Evolutionary conservation across 2,329 filamentous ascomycete species (phyloP), one percentile per base, ranked within the genome.

Genomic region (Leptoxyphium fumago): DNA sequence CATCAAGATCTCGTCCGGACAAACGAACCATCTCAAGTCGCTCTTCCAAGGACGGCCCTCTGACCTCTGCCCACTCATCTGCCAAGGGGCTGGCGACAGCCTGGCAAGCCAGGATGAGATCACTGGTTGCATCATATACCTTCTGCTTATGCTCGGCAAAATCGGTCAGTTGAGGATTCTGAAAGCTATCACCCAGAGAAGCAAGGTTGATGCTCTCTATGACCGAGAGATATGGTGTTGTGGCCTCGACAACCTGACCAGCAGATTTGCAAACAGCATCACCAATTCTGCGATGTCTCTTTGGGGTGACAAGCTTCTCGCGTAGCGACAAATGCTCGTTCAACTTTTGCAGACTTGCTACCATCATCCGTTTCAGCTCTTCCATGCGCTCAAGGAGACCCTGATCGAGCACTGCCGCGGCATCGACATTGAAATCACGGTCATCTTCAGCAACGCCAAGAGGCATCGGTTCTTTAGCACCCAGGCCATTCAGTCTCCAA

Each of bases 21-120:
- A 78, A 73, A 43, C 82, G 77, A 46, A 95, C 86, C 49, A 84
- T 81, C 50, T 82, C 83, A 21, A 96, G 65, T 17, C 91, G 79
- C 52, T 85, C 85, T 57, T 95, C 89, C 28, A 98, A 70, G 7
- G 88, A 84, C 59, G 94, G 86, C 1, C 87, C 86, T 38, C 87
- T 79, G n/a, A 88, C 72, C 60, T 94, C 87, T 3, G 88, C 78
- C 91, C 91, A 98, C 64, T 98, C 91, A 59, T 98, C 91, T 8
- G 82, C 84, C 38, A 98, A 65, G 5, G 91, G 91, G 8, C 85
- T 85, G 5, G 87, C 84, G n/a, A 96, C 82, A 18, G 84, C 79
- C 64, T 98, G 91, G 56, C 88, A 95, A 46, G 82, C 79, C 41
- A 94, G 67, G 3, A 96, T 67, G 26, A 98, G 74, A 60, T 96